phyloP scores from a whole-genome alignment of 106 monocot species.

The Triglochin maritima region DNA sequence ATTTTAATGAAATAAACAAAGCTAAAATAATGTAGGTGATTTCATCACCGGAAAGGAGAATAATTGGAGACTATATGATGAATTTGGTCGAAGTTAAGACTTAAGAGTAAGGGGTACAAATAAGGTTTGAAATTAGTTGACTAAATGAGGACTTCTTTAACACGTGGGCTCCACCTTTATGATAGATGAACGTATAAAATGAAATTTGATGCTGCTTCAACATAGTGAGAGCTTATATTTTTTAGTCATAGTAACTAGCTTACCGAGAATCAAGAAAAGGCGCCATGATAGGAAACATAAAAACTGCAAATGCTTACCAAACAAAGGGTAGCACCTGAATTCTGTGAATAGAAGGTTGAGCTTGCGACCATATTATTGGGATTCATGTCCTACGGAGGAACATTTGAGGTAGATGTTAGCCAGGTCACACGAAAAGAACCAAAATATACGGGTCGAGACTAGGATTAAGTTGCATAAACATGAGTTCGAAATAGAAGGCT shows the following conservation, averaged over 20 bases:
- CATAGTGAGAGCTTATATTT: no score
- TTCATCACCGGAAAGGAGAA: no score
- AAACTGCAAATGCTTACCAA: slow-evolving; percentile 47
- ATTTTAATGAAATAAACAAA: no score
- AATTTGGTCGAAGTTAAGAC: no score
- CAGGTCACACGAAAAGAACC: background rate
- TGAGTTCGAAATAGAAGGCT: slow-evolving; percentile 9
- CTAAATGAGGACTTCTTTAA: no score
- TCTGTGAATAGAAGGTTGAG: slow-evolving; percentile 76
- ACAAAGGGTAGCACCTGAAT: slow-evolving; percentile 60
- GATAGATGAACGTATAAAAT: no score
- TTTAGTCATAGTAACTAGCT: background rate
- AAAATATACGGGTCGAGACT: background rate
- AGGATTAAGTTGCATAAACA: background rate
- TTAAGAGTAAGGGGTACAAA: no score
- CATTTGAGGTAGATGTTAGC: background rate
- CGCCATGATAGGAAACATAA: background rate
- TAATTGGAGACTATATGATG: no score
- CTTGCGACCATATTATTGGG: slow-evolving; percentile 93
- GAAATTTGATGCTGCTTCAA: no score
- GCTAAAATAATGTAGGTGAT: no score
- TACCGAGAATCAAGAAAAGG: background rate
- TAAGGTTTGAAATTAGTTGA: no score
- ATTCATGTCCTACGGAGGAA: slow-evolving; percentile 57
- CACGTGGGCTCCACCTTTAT: no score